phyloP scores from a whole-genome alignment of 495 filamentous ascomycete species.

The Xylaria acuta region DNA sequence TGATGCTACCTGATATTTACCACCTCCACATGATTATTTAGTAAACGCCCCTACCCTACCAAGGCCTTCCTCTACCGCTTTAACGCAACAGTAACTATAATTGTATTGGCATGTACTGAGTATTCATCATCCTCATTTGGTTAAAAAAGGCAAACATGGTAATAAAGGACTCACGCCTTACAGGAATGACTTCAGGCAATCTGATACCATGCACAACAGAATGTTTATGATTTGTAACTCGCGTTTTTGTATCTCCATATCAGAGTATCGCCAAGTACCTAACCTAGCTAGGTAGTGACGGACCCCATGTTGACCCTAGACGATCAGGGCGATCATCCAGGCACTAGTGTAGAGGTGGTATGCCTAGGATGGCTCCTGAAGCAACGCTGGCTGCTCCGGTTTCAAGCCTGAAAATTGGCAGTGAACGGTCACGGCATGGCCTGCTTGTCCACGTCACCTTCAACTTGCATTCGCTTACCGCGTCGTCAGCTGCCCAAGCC shows the following conservation, averaged over 20 bases:
- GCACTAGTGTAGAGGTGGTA: not conserved
- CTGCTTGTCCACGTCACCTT: slow-evolving; percentile 34
- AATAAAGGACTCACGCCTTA: no score
- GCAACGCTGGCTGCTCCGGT: not conserved
- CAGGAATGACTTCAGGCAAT: not conserved
- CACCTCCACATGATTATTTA: not conserved
- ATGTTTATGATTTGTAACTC: not conserved
- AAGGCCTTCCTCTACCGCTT: no score
- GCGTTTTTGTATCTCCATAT: no score
- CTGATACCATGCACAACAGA: not conserved
- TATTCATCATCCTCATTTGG: not conserved
- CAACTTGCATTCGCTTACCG: slow-evolving; percentile 4
- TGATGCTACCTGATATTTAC: not conserved
- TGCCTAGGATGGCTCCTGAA: not conserved
- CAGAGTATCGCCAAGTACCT: not conserved
- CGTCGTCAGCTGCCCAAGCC: slow-evolving; percentile 25
- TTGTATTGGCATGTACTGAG: no score
- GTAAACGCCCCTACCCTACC: no score
- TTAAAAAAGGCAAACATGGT: not conserved
- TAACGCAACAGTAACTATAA: no score
- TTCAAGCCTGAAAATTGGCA: slow-evolving; percentile 6
- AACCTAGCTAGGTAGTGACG: not conserved
- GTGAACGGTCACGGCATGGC: slow-evolving; percentile 21
- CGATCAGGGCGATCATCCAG: not conserved
- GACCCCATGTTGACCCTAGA: not conserved